A percentile compares a stretch with the other conserved stretches of the same genome.
phyloP scores from a whole-genome alignment of 2,329 filamentous ascomycete genomes.

The Zasmidium cellare region DNA sequence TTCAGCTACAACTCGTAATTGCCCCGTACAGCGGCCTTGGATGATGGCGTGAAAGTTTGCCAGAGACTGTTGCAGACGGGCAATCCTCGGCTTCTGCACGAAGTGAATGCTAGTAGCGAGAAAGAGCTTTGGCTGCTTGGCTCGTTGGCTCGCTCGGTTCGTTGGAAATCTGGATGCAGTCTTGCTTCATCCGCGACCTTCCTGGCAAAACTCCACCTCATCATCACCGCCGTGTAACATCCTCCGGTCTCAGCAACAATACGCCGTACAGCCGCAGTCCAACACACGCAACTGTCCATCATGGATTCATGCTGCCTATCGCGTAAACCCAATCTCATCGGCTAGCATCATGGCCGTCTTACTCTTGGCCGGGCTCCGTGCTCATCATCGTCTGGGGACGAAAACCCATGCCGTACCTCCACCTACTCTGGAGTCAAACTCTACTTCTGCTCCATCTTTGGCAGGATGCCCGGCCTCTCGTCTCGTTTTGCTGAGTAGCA shows the following conservation, averaged over 20 bases:
- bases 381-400: not conserved
- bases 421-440: not conserved
- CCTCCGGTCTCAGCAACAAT: not conserved
- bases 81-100: not conserved
- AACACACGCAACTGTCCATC: not conserved
- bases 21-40: not conserved
- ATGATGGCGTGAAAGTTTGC: conserved; percentile 1
- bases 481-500: not conserved
- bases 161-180: not conserved
- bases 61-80: not conserved
- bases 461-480: not conserved
- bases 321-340: conserved; percentile 14
- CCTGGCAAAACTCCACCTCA: conserved; percentile 6
- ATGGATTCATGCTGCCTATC: conserved; percentile 7
- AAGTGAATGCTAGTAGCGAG: not conserved
- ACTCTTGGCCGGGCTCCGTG: not conserved
- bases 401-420: not conserved
- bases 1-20: conserved; percentile 2
- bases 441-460: not conserved
- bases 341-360: not conserved
- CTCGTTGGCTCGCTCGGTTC: not conserved
- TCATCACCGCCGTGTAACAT: conserved; percentile 3
- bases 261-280: conserved; percentile 1
- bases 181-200: conserved; percentile 7
- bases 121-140: not conserved